Conservation (phyloP, 139 green algal species). For the Desmodesmus armatus region DNA sequence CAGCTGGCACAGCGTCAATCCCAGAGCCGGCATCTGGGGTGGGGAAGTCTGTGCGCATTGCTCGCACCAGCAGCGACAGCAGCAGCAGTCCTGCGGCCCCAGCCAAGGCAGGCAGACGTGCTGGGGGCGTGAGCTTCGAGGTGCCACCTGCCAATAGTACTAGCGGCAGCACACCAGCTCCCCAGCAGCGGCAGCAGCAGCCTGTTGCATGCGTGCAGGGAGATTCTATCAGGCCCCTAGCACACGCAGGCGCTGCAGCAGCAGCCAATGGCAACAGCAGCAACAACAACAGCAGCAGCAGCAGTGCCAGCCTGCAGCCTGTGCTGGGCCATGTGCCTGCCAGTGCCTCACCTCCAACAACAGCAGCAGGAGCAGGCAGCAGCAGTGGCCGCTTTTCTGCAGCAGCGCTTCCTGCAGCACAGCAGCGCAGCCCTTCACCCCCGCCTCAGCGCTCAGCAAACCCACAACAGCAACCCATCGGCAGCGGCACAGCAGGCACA, state of each 20-base stretch:
- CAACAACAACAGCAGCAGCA: background rate
- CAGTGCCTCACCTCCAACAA: background rate
- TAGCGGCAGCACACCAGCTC: background rate
- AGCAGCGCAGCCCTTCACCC: background rate
- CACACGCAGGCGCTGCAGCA: background rate
- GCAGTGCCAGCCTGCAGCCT: background rate
- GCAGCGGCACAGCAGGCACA: background rate
- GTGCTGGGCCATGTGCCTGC: background rate
- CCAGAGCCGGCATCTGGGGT: background rate
- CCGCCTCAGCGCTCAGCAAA: background rate
- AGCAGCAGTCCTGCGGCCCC: background rate
- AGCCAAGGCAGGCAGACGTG: background rate
- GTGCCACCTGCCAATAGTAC: background rate
- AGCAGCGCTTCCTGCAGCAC: background rate
- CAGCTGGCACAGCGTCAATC: background rate
- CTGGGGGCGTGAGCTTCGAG: background rate
- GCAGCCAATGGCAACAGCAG: background rate
- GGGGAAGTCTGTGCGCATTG: background rate
- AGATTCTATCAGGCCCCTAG: too few species aligned
- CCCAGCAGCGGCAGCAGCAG: background rate
- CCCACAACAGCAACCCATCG: background rate
- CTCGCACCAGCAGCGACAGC: background rate
- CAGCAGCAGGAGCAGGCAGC: background rate
- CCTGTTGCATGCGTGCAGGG: too few species aligned
- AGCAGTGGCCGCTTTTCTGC: background rate